Conservation (phyloP, 352 stramenopile species). For the Phytophthora meadii region DNA sequence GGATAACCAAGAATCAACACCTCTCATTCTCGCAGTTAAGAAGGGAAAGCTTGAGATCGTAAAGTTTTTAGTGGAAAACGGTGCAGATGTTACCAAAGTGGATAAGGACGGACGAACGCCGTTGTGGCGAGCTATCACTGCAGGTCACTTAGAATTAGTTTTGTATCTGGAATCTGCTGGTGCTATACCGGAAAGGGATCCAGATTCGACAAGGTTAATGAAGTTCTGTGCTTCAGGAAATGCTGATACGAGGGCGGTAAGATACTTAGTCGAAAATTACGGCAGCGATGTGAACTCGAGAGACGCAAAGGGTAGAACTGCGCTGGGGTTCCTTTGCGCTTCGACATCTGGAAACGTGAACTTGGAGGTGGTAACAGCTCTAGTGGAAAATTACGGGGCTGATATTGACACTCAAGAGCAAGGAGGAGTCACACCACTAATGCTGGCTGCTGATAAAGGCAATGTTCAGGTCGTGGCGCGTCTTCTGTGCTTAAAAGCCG, state of each 20-base stretch:
- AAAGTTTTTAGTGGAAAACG: not conserved
- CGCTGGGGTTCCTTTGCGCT: slow-evolving; percentile 1
- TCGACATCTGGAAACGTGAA: not conserved
- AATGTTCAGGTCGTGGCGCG: not conserved
- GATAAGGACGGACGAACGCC: slow-evolving; percentile 1
- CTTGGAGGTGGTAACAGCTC: not conserved
- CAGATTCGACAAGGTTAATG: not conserved
- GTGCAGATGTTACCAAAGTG: not conserved
- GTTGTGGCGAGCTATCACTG: not conserved
- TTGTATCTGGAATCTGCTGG: not conserved
- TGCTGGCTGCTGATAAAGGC: not conserved
- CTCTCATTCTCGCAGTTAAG: not conserved
- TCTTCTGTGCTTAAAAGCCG: not conserved
- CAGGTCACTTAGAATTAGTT: not conserved
- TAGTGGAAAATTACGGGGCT: slow-evolving; percentile 5
- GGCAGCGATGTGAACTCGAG: slow-evolving; percentile 4
- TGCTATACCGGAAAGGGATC: not conserved
- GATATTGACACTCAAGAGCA: not conserved
- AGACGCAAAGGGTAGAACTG: not conserved
- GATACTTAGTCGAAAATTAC: not conserved
- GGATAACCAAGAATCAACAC: not conserved
- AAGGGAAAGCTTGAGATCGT: slow-evolving; percentile 1
- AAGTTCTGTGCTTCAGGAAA: slow-evolving; percentile 2
- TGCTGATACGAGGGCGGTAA: not conserved
- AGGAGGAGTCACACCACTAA: not conserved